Conservation (phyloP, 768 basidiomycete genomes). For the Phallus indusiatus region DNA sequence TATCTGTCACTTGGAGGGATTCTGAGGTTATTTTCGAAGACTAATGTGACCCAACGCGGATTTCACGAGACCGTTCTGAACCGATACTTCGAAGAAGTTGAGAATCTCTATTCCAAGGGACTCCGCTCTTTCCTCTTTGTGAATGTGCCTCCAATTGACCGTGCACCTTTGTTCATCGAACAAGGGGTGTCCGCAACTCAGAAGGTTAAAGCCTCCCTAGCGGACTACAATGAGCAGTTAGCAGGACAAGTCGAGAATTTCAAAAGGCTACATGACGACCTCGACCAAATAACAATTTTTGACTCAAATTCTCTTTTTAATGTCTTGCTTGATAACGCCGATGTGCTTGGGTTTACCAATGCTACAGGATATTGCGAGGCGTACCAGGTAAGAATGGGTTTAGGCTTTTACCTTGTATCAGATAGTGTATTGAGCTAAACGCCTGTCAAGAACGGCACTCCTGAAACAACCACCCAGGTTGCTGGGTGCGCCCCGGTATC, state of each 20-base stretch:
- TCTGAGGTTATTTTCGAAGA: constrained; percentile 15
- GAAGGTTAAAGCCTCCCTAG: constrained; percentile 27
- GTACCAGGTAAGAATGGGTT: constrained; percentile 27
- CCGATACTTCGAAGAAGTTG: constrained; percentile 28
- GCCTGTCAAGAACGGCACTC: constrained; percentile 34
- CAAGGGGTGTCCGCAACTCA: constrained; percentile 24
- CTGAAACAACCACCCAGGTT: constrained; percentile 41
- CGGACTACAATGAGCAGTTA: constrained; percentile 44
- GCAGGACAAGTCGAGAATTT: constrained; percentile 29
- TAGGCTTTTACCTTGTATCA: neutral
- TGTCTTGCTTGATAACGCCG: constrained; percentile 41
- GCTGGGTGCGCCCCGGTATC: constrained; percentile 52
- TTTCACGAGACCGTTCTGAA: constrained; percentile 26
- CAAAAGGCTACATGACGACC: constrained; percentile 29
- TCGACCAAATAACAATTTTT: constrained; percentile 39
- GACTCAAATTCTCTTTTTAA: constrained; percentile 54
- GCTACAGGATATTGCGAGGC: constrained; percentile 48
- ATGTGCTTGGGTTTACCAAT: constrained; percentile 48
- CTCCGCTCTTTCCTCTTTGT: constrained; percentile 28
- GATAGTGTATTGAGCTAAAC: neutral
- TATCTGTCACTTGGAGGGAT: neutral
- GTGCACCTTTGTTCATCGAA: constrained; percentile 29
- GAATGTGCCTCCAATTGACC: constrained; percentile 30
- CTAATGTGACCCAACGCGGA: constrained; percentile 25
- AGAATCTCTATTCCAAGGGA: constrained; percentile 37